Percentiles rank a stretch among this genome's conserved stretches.
Conservation (phyloP, 1,139 yeast species). For the Arxiozyma slooffiae region DNA sequence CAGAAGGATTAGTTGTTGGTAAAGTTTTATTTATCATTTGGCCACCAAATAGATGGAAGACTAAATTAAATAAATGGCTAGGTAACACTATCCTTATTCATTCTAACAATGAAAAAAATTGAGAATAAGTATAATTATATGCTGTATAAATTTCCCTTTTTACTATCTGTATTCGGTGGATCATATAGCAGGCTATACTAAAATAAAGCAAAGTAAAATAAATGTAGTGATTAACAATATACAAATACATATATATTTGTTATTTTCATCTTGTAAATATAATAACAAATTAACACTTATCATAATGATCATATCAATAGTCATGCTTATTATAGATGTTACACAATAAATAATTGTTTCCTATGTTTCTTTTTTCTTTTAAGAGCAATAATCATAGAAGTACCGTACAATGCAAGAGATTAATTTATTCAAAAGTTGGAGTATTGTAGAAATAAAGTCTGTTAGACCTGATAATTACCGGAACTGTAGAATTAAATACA, state of each 20-base stretch:
- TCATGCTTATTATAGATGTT: too few species aligned
- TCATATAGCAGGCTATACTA: background rate
- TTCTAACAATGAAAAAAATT: background rate
- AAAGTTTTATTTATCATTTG: slow-evolving; percentile 56
- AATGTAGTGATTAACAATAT: background rate
- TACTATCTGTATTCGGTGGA: background rate
- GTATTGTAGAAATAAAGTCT: background rate
- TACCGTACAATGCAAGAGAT: background rate
- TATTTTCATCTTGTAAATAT: background rate
- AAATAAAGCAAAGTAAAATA: background rate
- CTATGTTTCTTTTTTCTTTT: background rate
- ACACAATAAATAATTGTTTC: background rate
- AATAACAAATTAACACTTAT: background rate
- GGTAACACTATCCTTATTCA: slow-evolving; percentile 20
- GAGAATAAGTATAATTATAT: background rate
- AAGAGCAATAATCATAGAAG: background rate
- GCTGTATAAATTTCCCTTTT: slow-evolving; percentile 1
- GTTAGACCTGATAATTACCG: background rate
- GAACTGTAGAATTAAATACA: background rate
- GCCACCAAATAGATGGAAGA: slow-evolving; percentile 53
- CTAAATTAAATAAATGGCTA: slow-evolving; percentile 17
- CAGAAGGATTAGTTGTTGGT: slow-evolving; percentile 68
- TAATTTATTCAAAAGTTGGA: background rate
- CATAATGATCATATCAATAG: background rate
- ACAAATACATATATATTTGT: too few species aligned